phyloP scores from a whole-genome alignment of 2,329 filamentous ascomycete genomes.

The Monosporascus sp. region DNA sequence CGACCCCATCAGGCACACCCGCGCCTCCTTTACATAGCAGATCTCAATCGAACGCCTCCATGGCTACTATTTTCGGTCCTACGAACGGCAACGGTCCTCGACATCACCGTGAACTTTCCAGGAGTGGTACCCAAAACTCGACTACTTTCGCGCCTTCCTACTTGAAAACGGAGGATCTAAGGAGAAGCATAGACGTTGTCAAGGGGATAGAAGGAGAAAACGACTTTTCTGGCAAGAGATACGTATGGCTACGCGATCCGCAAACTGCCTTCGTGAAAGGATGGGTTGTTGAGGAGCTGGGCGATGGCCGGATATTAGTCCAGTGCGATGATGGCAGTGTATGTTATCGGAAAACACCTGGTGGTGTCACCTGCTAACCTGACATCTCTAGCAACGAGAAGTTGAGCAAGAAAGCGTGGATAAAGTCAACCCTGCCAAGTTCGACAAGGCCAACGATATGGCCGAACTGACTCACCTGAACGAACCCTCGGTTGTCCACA shows the following conservation, averaged over 20 bases:
- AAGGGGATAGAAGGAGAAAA: slow-evolving; percentile 90
- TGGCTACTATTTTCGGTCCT: slow-evolving; percentile 36
- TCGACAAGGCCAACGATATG: slow-evolving; percentile 99
- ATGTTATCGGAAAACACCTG: slow-evolving; percentile 30
- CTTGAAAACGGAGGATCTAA: slow-evolving; percentile 80
- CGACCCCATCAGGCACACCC: slow-evolving; percentile 33
- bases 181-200: slow-evolving; percentile 49
- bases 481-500: slow-evolving; percentile 96
- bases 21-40: slow-evolving; percentile 54
- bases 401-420: slow-evolving; percentile 83
- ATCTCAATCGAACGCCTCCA: slow-evolving; percentile 60
- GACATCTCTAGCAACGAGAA: slow-evolving; percentile 64
- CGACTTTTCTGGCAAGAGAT: slow-evolving; percentile 97
- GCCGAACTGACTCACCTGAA: slow-evolving; percentile 96
- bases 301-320: slow-evolving; percentile 65
- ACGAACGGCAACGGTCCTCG: slow-evolving; percentile 28
- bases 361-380: slow-evolving; percentile 10
- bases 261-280: slow-evolving; percentile 86
- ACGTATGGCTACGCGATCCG: slow-evolving; percentile 92
- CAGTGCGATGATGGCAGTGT: slow-evolving; percentile 92
- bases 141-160: slow-evolving; percentile 94
- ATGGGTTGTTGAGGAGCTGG: slow-evolving; percentile 80
- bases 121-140: slow-evolving; percentile 57
- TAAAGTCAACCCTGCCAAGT: slow-evolving; percentile 98
- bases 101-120: slow-evolving; percentile 54